Evolutionary conservation across 2,329 filamentous ascomycete species (phyloP), one percentile per base, ranked within the genome.

Genomic region (Fusarium coicis): DNA sequence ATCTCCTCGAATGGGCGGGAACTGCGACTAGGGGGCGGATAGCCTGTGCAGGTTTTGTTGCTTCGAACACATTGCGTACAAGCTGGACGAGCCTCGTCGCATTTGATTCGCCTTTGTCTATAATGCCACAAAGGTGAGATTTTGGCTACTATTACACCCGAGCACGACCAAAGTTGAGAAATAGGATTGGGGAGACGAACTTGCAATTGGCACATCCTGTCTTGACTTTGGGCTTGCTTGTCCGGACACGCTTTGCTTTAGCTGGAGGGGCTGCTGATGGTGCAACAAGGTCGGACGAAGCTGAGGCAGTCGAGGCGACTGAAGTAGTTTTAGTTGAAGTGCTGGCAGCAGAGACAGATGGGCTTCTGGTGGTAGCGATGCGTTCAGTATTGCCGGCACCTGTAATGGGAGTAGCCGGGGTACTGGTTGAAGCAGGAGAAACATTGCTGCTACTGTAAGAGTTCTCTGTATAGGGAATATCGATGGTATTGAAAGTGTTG

Each of bases 131-230:
- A 59, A 63, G 58, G 49, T 71, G 60, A 80, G 73, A 68, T 74
- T 75, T 56, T 74, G 55, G 30, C 53, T 60, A 64, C 34, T 30
- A 43, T 37, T 16, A 46, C 52, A 21, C 71, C 68, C 68, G 65
- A 66, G 28, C 34, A 60, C 55, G 30, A 53, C 44, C 40, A 32
- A 58, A 61, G 19, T 60, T n/a, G 34, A 23, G 50, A 23, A 28
- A 68, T 36, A 36, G 40, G 49, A 36, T 34, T 44, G 56, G 62
- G 40, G 53, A 40, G 61, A 85, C 90, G 79, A 84, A 92, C 90
- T 92, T 92, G 90, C 90, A 92, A 79, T 89, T 91, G 75, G 85
- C 85, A 80, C 90, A 92, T 44, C 90, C 90, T 2, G 90, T 92
- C 82, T 91, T 91, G 72, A 91, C 90, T 78, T 92, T 91, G 19